These are phyloP conservation scores for Themeda triandra DNA, from an alignment of 176 grass and related monocot genomes.

Conservation along the genomic window DNA sequence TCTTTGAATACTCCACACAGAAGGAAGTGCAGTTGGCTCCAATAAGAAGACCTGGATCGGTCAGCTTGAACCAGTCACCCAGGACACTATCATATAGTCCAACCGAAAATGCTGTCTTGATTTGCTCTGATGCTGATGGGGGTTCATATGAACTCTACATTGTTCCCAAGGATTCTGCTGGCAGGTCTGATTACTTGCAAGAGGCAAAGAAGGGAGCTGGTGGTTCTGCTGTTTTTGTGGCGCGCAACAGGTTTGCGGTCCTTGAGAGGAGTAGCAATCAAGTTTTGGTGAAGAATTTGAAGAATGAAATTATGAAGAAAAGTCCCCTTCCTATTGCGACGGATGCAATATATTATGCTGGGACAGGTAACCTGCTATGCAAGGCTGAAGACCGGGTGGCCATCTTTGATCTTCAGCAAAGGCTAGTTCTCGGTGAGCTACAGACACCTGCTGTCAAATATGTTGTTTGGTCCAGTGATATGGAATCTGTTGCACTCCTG, in stretches of 20 bases:
- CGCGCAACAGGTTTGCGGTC: slow-evolving; percentile 84
- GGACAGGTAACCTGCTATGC: slow-evolving; percentile 84
- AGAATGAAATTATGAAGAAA: slow-evolving; percentile 96
- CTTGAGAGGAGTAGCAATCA: slow-evolving; percentile 90
- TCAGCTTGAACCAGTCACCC: slow-evolving; percentile 83
- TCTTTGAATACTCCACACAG: slow-evolving; percentile 67
- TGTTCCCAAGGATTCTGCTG: slow-evolving; percentile 73
- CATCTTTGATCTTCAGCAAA: slow-evolving; percentile 93
- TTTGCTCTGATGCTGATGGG: slow-evolving; percentile 87
- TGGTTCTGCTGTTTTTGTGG: slow-evolving; percentile 76
- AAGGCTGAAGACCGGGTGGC: slow-evolving; percentile 78
- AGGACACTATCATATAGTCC: slow-evolving; percentile 81
- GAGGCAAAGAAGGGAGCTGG: slow-evolving; percentile 82
- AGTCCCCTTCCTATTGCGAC: slow-evolving; percentile 74
- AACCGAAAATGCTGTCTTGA: slow-evolving; percentile 88
- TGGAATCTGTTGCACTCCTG: slow-evolving; percentile 92
- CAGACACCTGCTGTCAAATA: slow-evolving; percentile 83
- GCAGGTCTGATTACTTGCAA: slow-evolving; percentile 75
- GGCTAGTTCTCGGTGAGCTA: slow-evolving; percentile 80
- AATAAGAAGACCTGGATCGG: slow-evolving; percentile 69
- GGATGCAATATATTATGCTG: slow-evolving; percentile 90
- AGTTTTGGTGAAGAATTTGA: slow-evolving; percentile 82
- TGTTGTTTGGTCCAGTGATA: slow-evolving; percentile 88
- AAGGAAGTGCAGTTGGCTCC: slow-evolving; percentile 76
- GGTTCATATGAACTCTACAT: slow-evolving; percentile 88